Evolutionary conservation across 805 yeast genomes (phyloP).

Genomic region (Metschnikowia orientalis): DNA sequence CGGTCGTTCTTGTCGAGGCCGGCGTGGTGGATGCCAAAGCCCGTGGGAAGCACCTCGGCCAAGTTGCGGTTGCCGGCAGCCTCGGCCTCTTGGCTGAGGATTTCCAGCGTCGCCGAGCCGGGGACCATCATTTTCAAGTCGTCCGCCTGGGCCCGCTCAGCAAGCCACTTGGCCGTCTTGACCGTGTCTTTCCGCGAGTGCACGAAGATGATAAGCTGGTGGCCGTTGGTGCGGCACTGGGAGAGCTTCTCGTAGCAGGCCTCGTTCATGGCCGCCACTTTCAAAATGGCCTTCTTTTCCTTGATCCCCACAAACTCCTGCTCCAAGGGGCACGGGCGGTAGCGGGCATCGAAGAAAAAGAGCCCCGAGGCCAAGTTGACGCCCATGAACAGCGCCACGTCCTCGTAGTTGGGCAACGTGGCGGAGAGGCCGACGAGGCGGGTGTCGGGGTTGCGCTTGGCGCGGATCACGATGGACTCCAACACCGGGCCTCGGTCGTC

Average conservation of each 20-base stretch:
- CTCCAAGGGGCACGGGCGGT: slow-evolving; percentile 87
- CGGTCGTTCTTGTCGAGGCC: slow-evolving; percentile 74
- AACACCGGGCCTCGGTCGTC: slow-evolving; percentile 95
- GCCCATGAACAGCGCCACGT: slow-evolving; percentile 76
- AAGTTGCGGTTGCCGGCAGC: slow-evolving; percentile 50
- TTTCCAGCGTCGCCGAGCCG: slow-evolving; percentile 59
- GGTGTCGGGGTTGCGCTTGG: slow-evolving; percentile 41
- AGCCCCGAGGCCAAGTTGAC: slow-evolving; percentile 57
- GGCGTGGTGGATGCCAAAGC: slow-evolving; percentile 91
- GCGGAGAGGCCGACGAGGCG: slow-evolving; percentile 88
- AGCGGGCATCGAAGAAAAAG: slow-evolving; percentile 78
- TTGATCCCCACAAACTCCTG: slow-evolving; percentile 88
- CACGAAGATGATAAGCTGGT: slow-evolving; percentile 85
- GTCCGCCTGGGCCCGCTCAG: slow-evolving; percentile 55
- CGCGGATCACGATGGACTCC: slow-evolving; percentile 80
- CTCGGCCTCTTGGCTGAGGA: slow-evolving; percentile 60
- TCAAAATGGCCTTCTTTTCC: slow-evolving; percentile 74
- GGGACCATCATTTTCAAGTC: slow-evolving; percentile 18
- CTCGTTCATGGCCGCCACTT: slow-evolving; percentile 78
- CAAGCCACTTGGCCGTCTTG: slow-evolving; percentile 73
- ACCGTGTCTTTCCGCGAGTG: slow-evolving; percentile 91
- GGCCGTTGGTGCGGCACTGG: slow-evolving; percentile 55
- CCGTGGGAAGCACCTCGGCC: slow-evolving; percentile 57
- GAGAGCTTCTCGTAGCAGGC: slow-evolving; percentile 75
- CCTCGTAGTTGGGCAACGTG: slow-evolving; percentile 82